phyloP scores from a whole-genome alignment of 129 eudicot genomes.

The Flaveria bidentis region DNA sequence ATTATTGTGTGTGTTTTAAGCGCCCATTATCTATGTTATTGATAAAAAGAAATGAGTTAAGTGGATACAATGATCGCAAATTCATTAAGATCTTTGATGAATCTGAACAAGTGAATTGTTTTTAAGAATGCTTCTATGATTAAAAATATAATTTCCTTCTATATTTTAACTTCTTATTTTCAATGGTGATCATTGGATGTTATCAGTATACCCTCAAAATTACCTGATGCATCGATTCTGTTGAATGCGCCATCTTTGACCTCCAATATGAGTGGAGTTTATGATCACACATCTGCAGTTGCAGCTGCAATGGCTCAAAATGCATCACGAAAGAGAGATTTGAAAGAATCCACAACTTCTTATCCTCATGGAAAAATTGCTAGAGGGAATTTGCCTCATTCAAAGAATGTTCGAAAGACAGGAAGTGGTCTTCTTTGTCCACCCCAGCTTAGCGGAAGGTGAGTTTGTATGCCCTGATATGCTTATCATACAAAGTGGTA shows the following conservation, averaged over 20 bases:
- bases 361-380: slow-evolving; percentile 66
- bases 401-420: slow-evolving; percentile 59
- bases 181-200: neutral
- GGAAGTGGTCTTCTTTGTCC: slow-evolving; percentile 64
- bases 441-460: slow-evolving; percentile 97
- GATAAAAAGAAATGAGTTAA: neutral
- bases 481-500: slow-evolving; percentile 9
- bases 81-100: neutral
- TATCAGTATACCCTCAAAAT: slow-evolving; percentile 38
- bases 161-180: neutral
- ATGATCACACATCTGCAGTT: slow-evolving; percentile 83
- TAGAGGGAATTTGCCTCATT: slow-evolving; percentile 61
- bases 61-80: neutral
- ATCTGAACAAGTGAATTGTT: neutral
- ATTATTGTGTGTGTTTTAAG: neutral
- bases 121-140: neutral
- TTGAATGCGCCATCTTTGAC: slow-evolving; percentile 58
- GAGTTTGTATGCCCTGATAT: slow-evolving; percentile 26
- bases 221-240: slow-evolving; percentile 80
- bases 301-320: slow-evolving; percentile 90
- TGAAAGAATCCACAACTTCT: slow-evolving; percentile 44
- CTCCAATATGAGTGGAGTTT: slow-evolving; percentile 36
- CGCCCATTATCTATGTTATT: neutral
- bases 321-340: slow-evolving; percentile 73
- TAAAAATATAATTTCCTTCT: neutral